phyloP scores from a whole-genome alignment of 169 alveolate genomes.

The Eimeria praecox region DNA sequence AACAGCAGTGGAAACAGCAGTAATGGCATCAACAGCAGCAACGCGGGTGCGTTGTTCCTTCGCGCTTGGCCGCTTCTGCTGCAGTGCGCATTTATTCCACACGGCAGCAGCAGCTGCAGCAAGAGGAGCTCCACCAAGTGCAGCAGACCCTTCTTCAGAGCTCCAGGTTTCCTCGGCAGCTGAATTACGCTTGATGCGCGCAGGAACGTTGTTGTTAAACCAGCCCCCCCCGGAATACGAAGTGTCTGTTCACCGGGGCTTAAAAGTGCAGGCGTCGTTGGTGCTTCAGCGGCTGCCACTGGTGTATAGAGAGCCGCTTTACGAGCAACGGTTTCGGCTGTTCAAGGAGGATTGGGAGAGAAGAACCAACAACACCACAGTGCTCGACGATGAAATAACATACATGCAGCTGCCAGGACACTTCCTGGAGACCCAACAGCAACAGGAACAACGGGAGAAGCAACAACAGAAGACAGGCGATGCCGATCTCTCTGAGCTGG shows the following conservation, averaged over 20 bases:
- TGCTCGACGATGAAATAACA: conserved; percentile 71
- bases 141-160: neutral
- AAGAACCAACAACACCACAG: conserved; percentile 54
- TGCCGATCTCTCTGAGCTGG: conserved; percentile 78
- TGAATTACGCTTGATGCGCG: conserved; percentile 37
- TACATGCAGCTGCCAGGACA: conserved; percentile 82
- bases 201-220: conserved; percentile 59
- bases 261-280: conserved; percentile 81
- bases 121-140: conserved; percentile 6
- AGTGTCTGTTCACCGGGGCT: conserved; percentile 71
- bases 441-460: conserved; percentile 65
- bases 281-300: conserved; percentile 83
- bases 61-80: neutral
- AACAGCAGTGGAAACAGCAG: neutral
- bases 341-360: conserved; percentile 70
- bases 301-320: conserved; percentile 77
- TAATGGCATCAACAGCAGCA: conserved; percentile 8
- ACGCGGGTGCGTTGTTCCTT: neutral
- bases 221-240: conserved; percentile 74
- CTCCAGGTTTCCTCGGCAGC: conserved; percentile 39
- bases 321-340: conserved; percentile 75
- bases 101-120: conserved; percentile 15
- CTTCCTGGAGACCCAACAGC: conserved; percentile 76
- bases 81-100: neutral
- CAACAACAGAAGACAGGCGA: conserved; percentile 68